Base-by-base conservation (phyloP, 1,284 basidiomycete genomes). In the Sporisorium graminicola region DNA sequence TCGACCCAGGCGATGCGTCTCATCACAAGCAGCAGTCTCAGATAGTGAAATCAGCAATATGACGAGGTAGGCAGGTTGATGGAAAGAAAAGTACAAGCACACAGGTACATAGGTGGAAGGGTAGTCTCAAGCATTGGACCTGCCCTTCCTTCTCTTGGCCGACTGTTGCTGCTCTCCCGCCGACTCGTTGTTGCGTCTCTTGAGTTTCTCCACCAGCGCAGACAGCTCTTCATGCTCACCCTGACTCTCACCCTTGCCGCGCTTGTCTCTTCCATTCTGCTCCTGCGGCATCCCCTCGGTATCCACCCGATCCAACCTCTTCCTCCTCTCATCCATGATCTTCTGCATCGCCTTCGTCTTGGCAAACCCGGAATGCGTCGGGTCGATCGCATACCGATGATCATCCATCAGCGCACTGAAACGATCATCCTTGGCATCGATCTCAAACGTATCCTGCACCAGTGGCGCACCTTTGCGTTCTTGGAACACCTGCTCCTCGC, bases 351-450 rank as follows among this genome's bases (percentile, higher is more conserved):
- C 81, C 44, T 82, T 77, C 8, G 84, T 85, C 78, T 83, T 81
- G 26, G 82, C 67, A 55, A 85, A 85, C 33, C 80, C 77, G 16
- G 96, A 94, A 87, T 98, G 94, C 53, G 91, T 94, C 22, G 97
- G 96, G 86, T 99, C 97, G 78, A 99, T 94, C 0, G 96, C 95
- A 82, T 94, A 99, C 49, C 91, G 90, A 80, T 94, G 91, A 83
- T 99, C 93, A 76, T 98, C 93, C 84, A 95, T 92, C 52, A 98
- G 83, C 12, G 90, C 92, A 77, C 90, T 90, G 89, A 99, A 99
- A 29, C 97, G 91, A 5, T 92, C 90, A 83, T 99, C 97, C 78
- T 90, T 90, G 63, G 94, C 90, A 83, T 99, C 89, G 79, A 99
- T 91, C 54, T 89, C 87, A 87, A 98, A 98, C 65, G 81, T 85